Evolutionary conservation across 495 filamentous ascomycete species (phyloP), one percentile per base, ranked within the genome.

Genomic region (Glarea lozoyensis): DNA sequence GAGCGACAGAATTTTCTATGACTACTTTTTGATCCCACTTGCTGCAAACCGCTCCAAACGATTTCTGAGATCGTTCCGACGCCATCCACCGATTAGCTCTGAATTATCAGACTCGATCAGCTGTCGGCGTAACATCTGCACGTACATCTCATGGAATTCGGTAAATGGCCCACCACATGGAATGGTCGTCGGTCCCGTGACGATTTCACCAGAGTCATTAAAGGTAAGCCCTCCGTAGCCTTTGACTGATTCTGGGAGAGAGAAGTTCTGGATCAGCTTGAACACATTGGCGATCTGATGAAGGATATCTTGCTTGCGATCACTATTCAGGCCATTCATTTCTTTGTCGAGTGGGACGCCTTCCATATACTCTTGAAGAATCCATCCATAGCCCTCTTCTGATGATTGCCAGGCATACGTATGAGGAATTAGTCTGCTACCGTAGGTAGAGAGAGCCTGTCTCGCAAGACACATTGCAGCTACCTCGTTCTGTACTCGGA

Each of bases 401-500:
- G 39, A 11, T 30, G 38, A 15, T 12, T 34, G 18, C 45, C 45
- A 48, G 20, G 45, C 39, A 30, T 42, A 48, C n/a, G 43, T 30
- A 36, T 42, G 20, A 22, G 45, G 45, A 11, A 48, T 19, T 25
- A 33, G 19, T 29, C 7, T n/a, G n/a, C n/a, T n/a, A 7, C n/a
- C 7, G 32, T 37, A 43, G 25, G 18, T 49, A 16, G 37, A 42
- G 23, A 49, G 41, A 38, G 46, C 46, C 23, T 44, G 20, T 44
- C 41, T 17, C 46, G 45, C 39, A 17, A 49, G 33, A 9, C 23
- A 38, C 24, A 49, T 49, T 15, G 32, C 46, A 30, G 46, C 46
- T 15, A 49, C 46, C 33, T 49, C 46, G 19, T 49, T 49, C 33
- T 49, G 29, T 9, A 49, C 46, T 15, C 46, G 46, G 21, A 49